Evolutionary conservation across 148 eudicot species (phyloP).

Genomic region (Tetragonia tetragonoides): DNA sequence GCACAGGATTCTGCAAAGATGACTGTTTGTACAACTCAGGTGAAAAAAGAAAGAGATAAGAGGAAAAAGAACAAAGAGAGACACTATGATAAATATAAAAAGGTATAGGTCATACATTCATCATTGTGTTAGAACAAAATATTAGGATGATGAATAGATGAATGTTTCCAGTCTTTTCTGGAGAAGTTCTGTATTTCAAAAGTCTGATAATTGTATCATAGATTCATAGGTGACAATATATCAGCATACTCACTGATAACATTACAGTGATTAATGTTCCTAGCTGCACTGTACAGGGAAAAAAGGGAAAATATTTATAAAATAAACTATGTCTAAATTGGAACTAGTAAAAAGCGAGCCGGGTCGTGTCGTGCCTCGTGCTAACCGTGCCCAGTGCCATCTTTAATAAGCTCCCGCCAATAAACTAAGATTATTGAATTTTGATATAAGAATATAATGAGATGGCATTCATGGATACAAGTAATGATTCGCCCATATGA

Average conservation of each 20-base stretch:
- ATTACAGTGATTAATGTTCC: not conserved
- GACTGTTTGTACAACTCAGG: too few species aligned
- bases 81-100: too few species aligned
- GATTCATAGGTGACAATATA: not conserved
- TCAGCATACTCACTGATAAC: not conserved
- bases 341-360: too few species aligned
- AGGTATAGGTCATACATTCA: too few species aligned
- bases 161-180: not conserved
- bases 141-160: too few species aligned
- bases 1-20: not conserved
- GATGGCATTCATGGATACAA: not conserved
- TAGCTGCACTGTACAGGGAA: not conserved
- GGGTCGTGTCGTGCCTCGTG: too few species aligned
- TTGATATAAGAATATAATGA: not conserved
- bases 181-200: not conserved
- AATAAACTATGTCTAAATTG: too few species aligned
- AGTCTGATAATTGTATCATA: not conserved
- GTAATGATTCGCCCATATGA: conserved; percentile 4
- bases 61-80: too few species aligned
- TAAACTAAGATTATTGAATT: not conserved
- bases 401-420: too few species aligned
- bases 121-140: not conserved
- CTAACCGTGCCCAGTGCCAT: too few species aligned
- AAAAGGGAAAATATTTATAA: not conserved
- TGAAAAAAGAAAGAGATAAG: too few species aligned